phyloP scores from a whole-genome alignment of 2,329 filamentous ascomycete species.

The Exophiala xenobiotica region DNA sequence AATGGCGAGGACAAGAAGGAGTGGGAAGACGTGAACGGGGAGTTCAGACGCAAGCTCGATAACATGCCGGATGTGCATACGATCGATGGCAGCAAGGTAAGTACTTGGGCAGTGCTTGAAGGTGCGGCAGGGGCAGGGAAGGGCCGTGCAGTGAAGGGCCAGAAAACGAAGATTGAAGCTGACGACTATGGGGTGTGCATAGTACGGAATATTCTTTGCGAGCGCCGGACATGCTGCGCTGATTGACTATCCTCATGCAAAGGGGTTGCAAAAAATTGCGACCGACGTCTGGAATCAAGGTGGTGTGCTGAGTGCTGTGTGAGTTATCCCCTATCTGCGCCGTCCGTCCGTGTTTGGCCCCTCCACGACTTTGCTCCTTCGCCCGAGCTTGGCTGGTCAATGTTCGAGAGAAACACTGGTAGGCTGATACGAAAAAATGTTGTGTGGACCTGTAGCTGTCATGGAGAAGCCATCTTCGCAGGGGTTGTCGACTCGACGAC shows the following conservation, averaged over 20 bases:
- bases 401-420: not conserved
- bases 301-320: conserved; percentile 45
- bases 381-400: no score
- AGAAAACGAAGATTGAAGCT: not conserved
- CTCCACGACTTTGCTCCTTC: no score
- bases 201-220: conserved; percentile 45
- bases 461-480: conserved; percentile 43
- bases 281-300: conserved; percentile 42
- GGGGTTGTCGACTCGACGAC: conserved; percentile 37
- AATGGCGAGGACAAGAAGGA: conserved; percentile 40
- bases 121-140: no score
- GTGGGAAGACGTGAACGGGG: conserved; percentile 44
- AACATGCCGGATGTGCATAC: conserved; percentile 41
- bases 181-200: not conserved
- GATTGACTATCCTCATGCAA: conserved; percentile 49
- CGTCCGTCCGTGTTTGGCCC: no score
- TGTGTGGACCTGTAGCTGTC: conserved; percentile 28
- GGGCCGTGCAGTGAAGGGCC: no score
- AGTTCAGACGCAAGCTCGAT: conserved; percentile 49
- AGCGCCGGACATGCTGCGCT: conserved; percentile 48
- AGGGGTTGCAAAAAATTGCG: conserved; percentile 43
- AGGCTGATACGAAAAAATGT: not conserved
- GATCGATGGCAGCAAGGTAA: conserved; percentile 32
- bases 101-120: no score
- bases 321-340: not conserved